Conservation (phyloP, 192 early-diverging fungal species). For the Chytriomyces sp. region DNA sequence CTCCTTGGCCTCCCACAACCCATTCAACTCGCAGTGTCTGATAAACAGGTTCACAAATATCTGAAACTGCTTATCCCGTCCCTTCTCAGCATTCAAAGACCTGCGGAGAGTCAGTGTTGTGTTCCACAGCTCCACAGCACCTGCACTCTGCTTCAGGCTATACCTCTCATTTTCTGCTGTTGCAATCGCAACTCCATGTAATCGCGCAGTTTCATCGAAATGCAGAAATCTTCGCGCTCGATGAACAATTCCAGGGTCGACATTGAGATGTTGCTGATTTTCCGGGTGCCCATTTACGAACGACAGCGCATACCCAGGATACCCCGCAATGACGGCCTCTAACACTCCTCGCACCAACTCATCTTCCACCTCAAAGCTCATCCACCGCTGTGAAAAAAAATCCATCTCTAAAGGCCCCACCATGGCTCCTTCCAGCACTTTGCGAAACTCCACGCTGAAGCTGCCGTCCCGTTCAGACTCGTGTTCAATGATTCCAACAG, state of each 20-base stretch:
- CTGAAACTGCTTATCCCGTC: not conserved
- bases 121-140: slow-evolving; percentile 6
- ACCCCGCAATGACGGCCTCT: slow-evolving; percentile 12
- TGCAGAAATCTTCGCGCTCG: not conserved
- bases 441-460: not conserved
- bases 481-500: not conserved
- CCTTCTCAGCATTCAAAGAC: not conserved
- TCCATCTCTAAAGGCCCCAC: not conserved
- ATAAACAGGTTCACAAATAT: slow-evolving; percentile 7
- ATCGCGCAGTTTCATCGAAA: not conserved
- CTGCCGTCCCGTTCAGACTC: not conserved
- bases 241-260: not conserved
- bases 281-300: not conserved
- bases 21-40: slow-evolving; percentile 24
- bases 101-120: not conserved
- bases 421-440: not conserved
- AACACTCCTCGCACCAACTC: not conserved
- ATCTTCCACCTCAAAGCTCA: not conserved
- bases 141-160: not conserved
- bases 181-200: not conserved
- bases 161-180: not conserved
- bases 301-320: slow-evolving; percentile 10
- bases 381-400: slow-evolving; percentile 7
- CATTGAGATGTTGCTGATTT: not conserved
- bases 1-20: slow-evolving; percentile 21